Percentiles rank a stretch among this genome's conserved stretches.
These are phyloP conservation scores for Aspergillus quadricinctus DNA, from an alignment of 2,329 filamentous ascomycete species.

Conservation along the genomic window DNA sequence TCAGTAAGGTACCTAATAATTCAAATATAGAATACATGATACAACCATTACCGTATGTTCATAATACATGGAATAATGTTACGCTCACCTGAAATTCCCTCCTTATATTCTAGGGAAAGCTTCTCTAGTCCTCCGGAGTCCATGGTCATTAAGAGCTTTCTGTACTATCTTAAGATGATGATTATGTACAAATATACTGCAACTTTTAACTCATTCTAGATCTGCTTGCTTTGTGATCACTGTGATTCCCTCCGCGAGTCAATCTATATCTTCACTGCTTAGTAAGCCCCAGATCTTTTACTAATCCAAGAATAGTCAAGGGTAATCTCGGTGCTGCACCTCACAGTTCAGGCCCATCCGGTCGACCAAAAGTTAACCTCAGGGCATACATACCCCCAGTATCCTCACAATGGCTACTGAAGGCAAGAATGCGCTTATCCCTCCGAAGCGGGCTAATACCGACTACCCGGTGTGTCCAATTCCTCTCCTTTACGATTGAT, in stretches of 20 bases:
- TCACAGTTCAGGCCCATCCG: background rate
- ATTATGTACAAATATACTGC: background rate
- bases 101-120: background rate
- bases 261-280: background rate
- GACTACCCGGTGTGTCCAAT: slow-evolving; percentile 73
- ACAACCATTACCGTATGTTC: background rate
- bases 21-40: background rate
- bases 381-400: slow-evolving; percentile 6
- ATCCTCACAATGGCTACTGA: slow-evolving; percentile 34
- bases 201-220: background rate
- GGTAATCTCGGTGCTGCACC: background rate
- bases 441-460: slow-evolving; percentile 73
- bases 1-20: background rate
- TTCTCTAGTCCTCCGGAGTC: background rate
- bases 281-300: background rate
- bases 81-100: background rate
- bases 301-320: background rate
- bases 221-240: background rate
- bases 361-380: background rate
- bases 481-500: background rate
- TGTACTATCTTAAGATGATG: background rate
- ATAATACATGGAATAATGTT: background rate
- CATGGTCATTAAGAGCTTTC: background rate
- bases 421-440: slow-evolving; percentile 51
- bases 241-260: background rate